These are phyloP conservation scores for Fusarium sp. DNA, from an alignment of 2,329 filamentous ascomycete genomes.

Conservation along the genomic window DNA sequence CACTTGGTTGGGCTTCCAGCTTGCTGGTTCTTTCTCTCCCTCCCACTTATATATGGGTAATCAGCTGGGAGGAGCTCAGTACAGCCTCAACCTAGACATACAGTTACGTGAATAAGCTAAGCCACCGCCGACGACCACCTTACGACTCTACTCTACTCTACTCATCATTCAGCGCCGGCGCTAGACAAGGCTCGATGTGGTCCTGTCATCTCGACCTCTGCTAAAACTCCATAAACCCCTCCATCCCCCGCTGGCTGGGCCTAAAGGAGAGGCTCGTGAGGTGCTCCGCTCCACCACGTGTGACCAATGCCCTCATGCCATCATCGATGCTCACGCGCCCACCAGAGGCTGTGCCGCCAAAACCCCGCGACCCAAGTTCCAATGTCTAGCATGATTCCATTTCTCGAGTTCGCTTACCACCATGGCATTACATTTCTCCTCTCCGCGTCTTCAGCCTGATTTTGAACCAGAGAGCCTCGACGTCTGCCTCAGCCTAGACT, in stretches of 20 bases:
- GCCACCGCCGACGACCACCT: background rate
- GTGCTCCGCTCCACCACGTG: conserved; percentile 17
- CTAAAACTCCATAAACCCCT: conserved; percentile 6
- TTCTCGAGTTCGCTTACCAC: background rate
- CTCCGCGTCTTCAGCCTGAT: background rate
- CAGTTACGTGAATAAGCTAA: conserved; percentile 3
- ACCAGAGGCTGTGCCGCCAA: conserved; percentile 20
- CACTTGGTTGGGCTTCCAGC: background rate
- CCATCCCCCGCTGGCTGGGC: background rate
- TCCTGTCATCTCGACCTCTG: background rate
- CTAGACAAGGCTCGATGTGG: background rate
- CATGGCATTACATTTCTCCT: background rate
- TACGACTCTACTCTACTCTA: background rate
- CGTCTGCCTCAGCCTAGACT: background rate
- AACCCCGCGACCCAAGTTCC: background rate
- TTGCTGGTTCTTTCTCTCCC: background rate
- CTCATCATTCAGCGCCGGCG: background rate
- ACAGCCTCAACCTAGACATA: background rate
- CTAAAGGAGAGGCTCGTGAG: conserved; percentile 16
- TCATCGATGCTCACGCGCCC: conserved; percentile 23
- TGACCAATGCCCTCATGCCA: conserved; percentile 25
- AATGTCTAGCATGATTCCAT: background rate
- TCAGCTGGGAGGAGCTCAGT: background rate
- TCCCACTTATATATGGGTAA: background rate
- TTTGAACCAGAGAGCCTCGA: background rate